Evolutionary conservation across 1,284 basidiomycete genomes (phyloP).

Genomic region (Takashimella tepidaria): DNA sequence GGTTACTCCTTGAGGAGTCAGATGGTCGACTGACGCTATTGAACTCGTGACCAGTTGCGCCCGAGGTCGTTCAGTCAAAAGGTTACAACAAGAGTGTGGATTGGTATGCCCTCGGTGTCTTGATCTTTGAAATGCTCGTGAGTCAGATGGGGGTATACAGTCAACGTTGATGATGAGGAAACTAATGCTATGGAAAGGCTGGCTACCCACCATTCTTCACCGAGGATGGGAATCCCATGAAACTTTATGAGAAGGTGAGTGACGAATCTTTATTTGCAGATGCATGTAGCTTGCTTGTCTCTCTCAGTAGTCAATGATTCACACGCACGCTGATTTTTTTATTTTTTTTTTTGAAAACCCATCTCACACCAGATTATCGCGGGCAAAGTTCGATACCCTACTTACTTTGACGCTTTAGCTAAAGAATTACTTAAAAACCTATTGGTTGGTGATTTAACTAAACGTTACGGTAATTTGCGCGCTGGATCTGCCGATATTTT

Average conservation of each 20-base stretch:
- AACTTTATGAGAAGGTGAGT: constrained; percentile 93
- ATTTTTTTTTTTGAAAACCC: too few relatives aligned
- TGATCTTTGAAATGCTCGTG: constrained; percentile 61
- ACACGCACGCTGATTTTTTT: too few relatives aligned
- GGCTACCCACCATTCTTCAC: constrained; percentile 55
- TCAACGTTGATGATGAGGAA: not conserved
- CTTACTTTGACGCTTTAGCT: constrained; percentile 73
- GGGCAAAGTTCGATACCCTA: constrained; percentile 85
- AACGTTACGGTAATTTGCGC: constrained; percentile 86
- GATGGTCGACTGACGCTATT: constrained; percentile 11
- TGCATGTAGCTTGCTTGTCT: not conserved
- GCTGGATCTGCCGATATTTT: constrained; percentile 94
- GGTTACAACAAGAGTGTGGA: constrained; percentile 98
- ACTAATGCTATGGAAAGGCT: constrained; percentile 34
- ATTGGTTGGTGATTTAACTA: constrained; percentile 83
- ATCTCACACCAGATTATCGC: constrained; percentile 43
- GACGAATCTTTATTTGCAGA: constrained; percentile 52
- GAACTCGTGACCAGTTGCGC: constrained; percentile 57
- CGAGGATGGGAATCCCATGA: constrained; percentile 60
- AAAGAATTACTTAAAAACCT: constrained; percentile 86
- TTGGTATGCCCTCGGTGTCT: constrained; percentile 96
- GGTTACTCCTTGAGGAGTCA: not conserved
- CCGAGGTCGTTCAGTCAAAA: constrained; percentile 83
- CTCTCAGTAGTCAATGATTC: too few relatives aligned
- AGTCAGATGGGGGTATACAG: constrained; percentile 12